Evolutionary conservation across 2,329 filamentous ascomycete genomes (phyloP), one percentile per base, ranked within the genome.

Genomic region (Celoporthe dispersa): DNA sequence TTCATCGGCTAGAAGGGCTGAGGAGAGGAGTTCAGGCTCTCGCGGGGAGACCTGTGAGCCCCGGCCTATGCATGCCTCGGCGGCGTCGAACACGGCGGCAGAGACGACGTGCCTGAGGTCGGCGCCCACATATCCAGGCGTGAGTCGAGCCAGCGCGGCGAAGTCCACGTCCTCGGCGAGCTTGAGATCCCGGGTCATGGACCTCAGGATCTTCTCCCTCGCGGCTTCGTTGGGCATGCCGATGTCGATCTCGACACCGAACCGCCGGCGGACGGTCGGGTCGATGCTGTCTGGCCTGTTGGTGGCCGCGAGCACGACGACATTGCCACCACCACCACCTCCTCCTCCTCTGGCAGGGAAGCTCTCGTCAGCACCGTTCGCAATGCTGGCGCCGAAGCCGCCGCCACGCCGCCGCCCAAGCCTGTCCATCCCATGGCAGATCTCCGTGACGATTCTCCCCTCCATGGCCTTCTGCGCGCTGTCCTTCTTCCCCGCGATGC

Each of bases 61-160:
- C n/a, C 41, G 61, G n/a, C 25, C 48, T 61, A 73, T 76, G 66
- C 75, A 75, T 60, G 74, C 75, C 70, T 60, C 25, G 7, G 77
- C 75, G 67, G 78, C 76, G 71, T 83, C 72, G 73, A 81, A 73
- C 31, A 81, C 79, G 3, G 86, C 87, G 1, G 80, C 74, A 1
- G 81, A 81, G 62, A 87, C 82, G n/a, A 90, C 81, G 70, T 84
- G 91, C 72, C 92, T 89, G 4, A 99, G 83, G 82, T 99, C 96
- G 7, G 93, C 93, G 14, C 94, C 95, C 0, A 99, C 95, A 74
- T 96, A 99, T 1, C 96, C 96, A 7, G 96, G 93, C 0, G 95
- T 98, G 75, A 91, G 85, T 75, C 93, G 94, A 7, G 95, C 94
- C 3, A 99, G 83, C 22, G 86, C 82, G 35, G 82, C 82, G 74